Base-by-base conservation (phyloP, 768 basidiomycete species). In the Baorangia bicolor region DNA sequence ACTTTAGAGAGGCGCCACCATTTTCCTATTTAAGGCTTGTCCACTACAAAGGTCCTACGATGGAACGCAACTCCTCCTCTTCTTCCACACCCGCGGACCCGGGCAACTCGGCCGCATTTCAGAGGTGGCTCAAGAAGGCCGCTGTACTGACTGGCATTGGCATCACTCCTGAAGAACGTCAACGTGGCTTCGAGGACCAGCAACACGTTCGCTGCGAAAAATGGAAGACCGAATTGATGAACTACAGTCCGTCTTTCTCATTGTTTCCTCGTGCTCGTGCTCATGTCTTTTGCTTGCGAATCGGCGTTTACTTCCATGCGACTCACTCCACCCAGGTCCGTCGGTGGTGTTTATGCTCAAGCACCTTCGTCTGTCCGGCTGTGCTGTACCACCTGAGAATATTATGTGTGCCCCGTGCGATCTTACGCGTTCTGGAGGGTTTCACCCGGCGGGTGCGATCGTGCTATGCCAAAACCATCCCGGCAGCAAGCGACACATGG, bases 281-380 rank as follows among this genome's bases (percentile, higher is more conserved):
- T 64, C 40, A 54, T 48, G 12, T 18, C 31, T 23, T 41, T 38
- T 44, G 18, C 50, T 50, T 55, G 58, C 50, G 48, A 49, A 52
- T 53, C 59, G 57, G 56, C 51, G 39, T 54, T 51, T 18, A 49
- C 51, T 45, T 56, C 10, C 8, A 50, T 50, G 52, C 43, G n/a
- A 48, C 46, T 25, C 47, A 12, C 42, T 49, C 33, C 33, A 21
- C 28, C 1, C 55, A 97, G 95, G 93, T 67, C 94, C 94, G 12
- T 75, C 85, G 4, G 82, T 98, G 2, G 82, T 87, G 10, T 97
- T 98, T 74, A 92, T 99, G 88, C 78, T 94, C 35, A 88, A 93
- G 65, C 94, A 97, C 64, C 81, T 98, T n/a, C 77, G 82, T 57
- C 77, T 87, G 1, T 83, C 85, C 8, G 88, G 91, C 4, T 88